Evolutionary conservation across 257 asterid species (phyloP).

Genomic region (Salvia splendens): DNA sequence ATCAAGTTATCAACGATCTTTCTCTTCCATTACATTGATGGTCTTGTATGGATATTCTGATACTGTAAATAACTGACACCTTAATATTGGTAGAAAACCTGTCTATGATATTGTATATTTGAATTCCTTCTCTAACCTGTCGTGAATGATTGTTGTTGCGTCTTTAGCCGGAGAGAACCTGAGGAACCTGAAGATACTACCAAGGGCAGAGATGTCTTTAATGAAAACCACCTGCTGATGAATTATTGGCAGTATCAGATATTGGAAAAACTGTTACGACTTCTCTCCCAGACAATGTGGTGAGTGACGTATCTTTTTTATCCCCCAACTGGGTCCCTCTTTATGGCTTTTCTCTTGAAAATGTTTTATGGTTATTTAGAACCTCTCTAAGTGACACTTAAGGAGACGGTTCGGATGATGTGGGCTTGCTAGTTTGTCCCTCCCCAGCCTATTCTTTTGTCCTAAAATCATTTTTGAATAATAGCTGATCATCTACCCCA

Average conservation of each 20-base stretch:
- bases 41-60: not conserved
- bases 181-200: slow-evolving; percentile 99
- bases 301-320: slow-evolving; percentile 38
- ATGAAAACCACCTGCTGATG: slow-evolving; percentile 97
- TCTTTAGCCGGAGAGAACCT: slow-evolving; percentile 86
- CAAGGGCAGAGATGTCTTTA: slow-evolving; percentile 96
- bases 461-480: slow-evolving; percentile 3
- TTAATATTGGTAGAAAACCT: slow-evolving; percentile 7
- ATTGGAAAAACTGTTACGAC: slow-evolving; percentile 83
- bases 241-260: slow-evolving; percentile 89
- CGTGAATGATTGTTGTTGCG: slow-evolving; percentile 29
- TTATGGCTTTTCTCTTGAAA: no score
- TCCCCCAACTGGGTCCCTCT: slow-evolving; percentile 1
- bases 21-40: slow-evolving; percentile 10
- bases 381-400: not conserved
- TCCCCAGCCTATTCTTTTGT: not conserved
- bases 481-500: slow-evolving; percentile 21
- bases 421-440: slow-evolving; percentile 1
- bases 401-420: not conserved
- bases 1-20: slow-evolving; percentile 1
- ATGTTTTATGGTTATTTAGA: not conserved
- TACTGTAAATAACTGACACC: slow-evolving; percentile 10
- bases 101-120: slow-evolving; percentile 7
- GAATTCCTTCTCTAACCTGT: slow-evolving; percentile 13
- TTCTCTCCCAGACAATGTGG: slow-evolving; percentile 97